A percentile compares a stretch with the other conserved stretches of the same genome.
These are phyloP conservation scores for Pachyrhizus erosus DNA, from an alignment of 306 rosid genomes.

Conservation along the genomic window DNA sequence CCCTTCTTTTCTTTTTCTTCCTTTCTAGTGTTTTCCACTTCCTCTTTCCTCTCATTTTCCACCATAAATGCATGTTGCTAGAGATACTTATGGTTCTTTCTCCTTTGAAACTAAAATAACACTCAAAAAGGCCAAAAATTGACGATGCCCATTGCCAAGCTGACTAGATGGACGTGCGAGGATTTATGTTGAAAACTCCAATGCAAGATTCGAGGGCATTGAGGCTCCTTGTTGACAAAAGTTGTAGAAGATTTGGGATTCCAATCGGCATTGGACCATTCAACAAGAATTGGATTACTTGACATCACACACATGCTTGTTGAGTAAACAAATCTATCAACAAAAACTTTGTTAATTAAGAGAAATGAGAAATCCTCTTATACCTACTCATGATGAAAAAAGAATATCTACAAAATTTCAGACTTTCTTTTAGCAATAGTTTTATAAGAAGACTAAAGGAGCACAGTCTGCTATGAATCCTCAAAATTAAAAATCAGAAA, in stretches of 20 bases:
- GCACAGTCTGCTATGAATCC: constrained; percentile 38
- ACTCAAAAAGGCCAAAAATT: not conserved
- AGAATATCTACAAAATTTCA: constrained; percentile 47
- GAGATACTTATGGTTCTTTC: not conserved
- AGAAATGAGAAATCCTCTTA: constrained; percentile 21
- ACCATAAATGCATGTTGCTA: constrained; percentile 12
- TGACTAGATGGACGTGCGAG: not conserved
- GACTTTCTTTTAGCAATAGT: constrained; percentile 34
- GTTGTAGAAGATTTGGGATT: not conserved
- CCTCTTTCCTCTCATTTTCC: not conserved
- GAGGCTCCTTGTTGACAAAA: not conserved
- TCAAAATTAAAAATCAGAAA: constrained; percentile 38
- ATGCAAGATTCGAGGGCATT: not conserved
- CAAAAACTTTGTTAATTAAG: not conserved
- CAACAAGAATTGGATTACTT: constrained; percentile 11
- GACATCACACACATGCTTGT: constrained; percentile 26
- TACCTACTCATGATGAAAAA: constrained; percentile 31
- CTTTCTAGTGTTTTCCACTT: not conserved
- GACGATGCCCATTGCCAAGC: not conserved
- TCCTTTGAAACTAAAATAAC: not conserved
- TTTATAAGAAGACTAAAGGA: constrained; percentile 28
- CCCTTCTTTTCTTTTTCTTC: not conserved
- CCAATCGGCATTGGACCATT: not conserved
- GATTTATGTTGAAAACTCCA: constrained; percentile 8
- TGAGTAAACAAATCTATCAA: constrained; percentile 15